Evolutionary conservation across 176 grass and related monocot species (phyloP), one percentile per base, ranked within the genome.

Genomic region (Lolium multiflorum): DNA sequence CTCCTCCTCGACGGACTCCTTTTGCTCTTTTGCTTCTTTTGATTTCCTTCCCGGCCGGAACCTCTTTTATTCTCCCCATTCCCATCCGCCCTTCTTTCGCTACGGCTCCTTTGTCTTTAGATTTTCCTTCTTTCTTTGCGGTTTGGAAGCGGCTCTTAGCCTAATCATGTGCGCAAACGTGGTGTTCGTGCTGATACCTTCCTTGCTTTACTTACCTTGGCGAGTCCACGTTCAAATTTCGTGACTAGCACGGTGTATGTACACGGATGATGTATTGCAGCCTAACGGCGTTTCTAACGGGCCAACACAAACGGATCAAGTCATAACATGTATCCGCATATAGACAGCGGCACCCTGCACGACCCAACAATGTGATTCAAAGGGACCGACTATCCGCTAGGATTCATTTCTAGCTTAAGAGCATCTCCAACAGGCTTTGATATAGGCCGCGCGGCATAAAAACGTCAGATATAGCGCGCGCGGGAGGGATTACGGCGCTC

Each of bases 1-100:
- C 18, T 54, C 12, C 73, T 62, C 59, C 63, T 8, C 11, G 22
- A 10, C 20, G 9, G 26, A 6, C 68, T 28, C 50, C 74, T 55
- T 89, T 92, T 91, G 35, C 74, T 85, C 83, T 87, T 92, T 88
- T 91, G 78, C 71, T 90, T 71, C 85, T 71, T 87, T 86, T 90
- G 82, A 89, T 91, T 93, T 61, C 71, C 13, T 85, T 76, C 5
- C 62, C 25, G 55, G 55, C 41, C 6, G 6, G 41, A 8, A 8
- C 38, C 74, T 82, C 46, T 83, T 66, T 91, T 86, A 58, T 92
- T 77, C 83, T 8, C 16, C 60, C 61, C 7, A 70, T 77, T 50
- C 11, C 17, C 18, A 11, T 14, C 15, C 21, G 37, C 85, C 52
- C 37, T 82, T 87, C 89, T 79, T 80, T 83, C 81, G 81, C 86